Conservation (phyloP, 2,329 filamentous ascomycete species). For the Domatiomyces catenatus region DNA sequence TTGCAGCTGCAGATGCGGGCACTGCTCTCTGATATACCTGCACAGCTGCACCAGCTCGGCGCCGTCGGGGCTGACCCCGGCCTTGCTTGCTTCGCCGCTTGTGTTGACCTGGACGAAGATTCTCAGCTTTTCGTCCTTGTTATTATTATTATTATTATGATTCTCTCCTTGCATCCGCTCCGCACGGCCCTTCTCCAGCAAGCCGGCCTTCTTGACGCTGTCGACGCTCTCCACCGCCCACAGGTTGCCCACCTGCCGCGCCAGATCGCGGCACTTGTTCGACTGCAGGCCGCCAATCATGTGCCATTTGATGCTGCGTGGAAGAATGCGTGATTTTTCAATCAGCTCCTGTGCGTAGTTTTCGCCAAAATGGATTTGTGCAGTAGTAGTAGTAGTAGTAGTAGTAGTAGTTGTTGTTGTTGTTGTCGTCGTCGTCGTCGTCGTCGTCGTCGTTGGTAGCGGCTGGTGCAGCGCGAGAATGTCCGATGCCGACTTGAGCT, state of each 20-base stretch:
- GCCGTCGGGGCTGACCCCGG: constrained; percentile 51
- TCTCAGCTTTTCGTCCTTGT: constrained; percentile 34
- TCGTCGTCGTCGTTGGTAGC: constrained; percentile 26
- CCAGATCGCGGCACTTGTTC: constrained; percentile 79
- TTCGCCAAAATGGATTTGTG: constrained; percentile 66
- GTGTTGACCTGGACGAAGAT: constrained; percentile 95
- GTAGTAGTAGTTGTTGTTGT: constrained; percentile 19
- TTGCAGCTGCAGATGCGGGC: constrained; percentile 52
- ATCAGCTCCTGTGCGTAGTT: constrained; percentile 87
- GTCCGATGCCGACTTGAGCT: constrained; percentile 85
- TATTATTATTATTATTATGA: constrained; percentile 10
- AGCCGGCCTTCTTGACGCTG: constrained; percentile 67
- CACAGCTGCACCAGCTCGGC: constrained; percentile 42
- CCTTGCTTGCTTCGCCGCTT: constrained; percentile 72
- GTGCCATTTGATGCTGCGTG: constrained; percentile 68
- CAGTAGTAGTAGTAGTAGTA: neutral
- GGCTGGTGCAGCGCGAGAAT: constrained; percentile 63
- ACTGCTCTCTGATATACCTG: constrained; percentile 51
- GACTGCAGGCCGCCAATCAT: constrained; percentile 92
- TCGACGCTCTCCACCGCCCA: constrained; percentile 89
- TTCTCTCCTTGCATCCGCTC: constrained; percentile 34
- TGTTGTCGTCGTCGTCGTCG: constrained; percentile 12
- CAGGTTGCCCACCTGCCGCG: constrained; percentile 68
- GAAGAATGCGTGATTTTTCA: constrained; percentile 71
- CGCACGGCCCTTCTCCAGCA: constrained; percentile 61